Conservation (phyloP, 179 eudicot genomes). For the Dionaea muscipula region DNA sequence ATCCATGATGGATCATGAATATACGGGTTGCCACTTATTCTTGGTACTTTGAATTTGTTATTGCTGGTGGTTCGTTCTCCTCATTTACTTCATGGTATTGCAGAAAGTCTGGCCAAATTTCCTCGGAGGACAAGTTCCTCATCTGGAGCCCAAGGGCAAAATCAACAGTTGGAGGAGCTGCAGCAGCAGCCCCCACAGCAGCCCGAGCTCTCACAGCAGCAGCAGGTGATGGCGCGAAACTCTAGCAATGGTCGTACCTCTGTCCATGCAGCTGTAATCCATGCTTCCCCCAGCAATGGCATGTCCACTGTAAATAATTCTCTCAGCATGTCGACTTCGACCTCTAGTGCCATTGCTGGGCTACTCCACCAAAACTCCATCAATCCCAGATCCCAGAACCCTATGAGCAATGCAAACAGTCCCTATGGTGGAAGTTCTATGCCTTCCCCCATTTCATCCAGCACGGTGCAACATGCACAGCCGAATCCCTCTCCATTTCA, state of each 20-base stretch:
- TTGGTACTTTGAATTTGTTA: no score
- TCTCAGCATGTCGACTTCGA: constrained; percentile 30
- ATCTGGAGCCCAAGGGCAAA: constrained; percentile 42
- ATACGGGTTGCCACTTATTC: no score
- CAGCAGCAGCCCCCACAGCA: constrained; percentile 17
- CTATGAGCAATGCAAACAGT: constrained; percentile 32
- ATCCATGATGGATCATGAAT: no score
- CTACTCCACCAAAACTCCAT: constrained; percentile 75
- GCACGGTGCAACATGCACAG: constrained; percentile 31
- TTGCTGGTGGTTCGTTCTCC: neutral
- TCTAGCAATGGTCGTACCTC: constrained; percentile 46
- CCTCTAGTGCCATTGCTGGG: constrained; percentile 47
- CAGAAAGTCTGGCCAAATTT: constrained; percentile 89
- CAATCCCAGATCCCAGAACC: constrained; percentile 49
- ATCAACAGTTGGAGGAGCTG: constrained; percentile 45
- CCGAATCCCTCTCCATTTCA: constrained; percentile 43
- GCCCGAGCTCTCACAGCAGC: constrained; percentile 25
- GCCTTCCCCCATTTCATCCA: constrained; percentile 49
- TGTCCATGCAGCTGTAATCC: constrained; percentile 32
- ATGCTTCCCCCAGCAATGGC: constrained; percentile 44
- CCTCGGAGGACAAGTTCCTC: constrained; percentile 48
- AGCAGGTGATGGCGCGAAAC: constrained; percentile 30
- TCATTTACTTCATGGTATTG: neutral
- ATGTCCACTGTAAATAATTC: constrained; percentile 36
- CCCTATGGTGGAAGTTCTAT: constrained; percentile 35